Percentiles rank a stretch among this genome's conserved stretches.
phyloP scores from a whole-genome alignment of 2,329 filamentous ascomycete species.

The Catunica adiposa region DNA sequence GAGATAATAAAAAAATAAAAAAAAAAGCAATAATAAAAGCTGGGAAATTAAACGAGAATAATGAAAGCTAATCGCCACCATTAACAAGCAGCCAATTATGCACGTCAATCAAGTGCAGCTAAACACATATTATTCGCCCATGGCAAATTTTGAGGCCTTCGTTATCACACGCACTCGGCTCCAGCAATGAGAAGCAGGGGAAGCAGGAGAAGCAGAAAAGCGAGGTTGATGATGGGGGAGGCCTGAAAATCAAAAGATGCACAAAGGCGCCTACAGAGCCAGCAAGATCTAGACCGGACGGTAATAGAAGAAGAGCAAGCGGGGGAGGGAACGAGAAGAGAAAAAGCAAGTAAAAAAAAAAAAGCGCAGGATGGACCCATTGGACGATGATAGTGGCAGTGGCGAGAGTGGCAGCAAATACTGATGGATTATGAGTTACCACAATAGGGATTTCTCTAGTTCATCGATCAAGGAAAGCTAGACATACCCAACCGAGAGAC shows the following conservation, averaged over 20 bases:
- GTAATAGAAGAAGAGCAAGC: background rate
- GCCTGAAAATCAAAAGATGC: background rate
- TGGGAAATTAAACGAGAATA: too few species aligned
- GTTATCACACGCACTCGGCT: conserved; percentile 6
- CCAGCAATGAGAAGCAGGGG: background rate
- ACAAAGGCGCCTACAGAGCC: too few species aligned
- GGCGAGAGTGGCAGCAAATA: too few species aligned
- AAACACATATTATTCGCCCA: background rate
- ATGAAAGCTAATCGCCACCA: background rate
- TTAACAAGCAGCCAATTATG: background rate
- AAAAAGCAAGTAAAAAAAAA: too few species aligned
- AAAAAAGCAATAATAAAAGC: background rate
- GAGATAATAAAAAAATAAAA: background rate
- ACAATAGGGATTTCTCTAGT: too few species aligned
- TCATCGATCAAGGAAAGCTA: too few species aligned
- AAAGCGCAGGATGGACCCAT: too few species aligned
- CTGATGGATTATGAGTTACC: too few species aligned
- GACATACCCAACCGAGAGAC: too few species aligned
- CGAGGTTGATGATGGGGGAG: background rate
- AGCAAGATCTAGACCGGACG: too few species aligned
- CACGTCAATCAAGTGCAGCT: conserved; percentile 6
- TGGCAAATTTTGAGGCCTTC: conserved; percentile 6
- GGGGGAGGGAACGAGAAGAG: background rate
- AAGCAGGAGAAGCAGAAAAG: background rate
- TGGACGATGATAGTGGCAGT: too few species aligned